A percentile compares a stretch with the other conserved stretches of the same genome.
Evolutionary conservation across 2,329 filamentous ascomycete genomes (phyloP).

Genomic region (Albophoma yamanashiensis): DNA sequence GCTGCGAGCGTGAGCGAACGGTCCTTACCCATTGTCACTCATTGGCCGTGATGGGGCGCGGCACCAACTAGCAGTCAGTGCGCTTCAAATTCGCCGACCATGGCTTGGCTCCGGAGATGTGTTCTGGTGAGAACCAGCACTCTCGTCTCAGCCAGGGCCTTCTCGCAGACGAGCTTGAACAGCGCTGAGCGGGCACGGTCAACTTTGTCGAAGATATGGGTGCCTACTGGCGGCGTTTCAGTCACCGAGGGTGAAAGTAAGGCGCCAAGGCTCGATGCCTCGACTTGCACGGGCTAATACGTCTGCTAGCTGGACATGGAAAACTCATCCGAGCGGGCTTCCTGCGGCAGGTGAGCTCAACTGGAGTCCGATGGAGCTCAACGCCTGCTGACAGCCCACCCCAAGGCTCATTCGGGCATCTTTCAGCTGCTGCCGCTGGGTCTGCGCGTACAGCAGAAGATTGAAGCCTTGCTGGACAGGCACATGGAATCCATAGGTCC

Average conservation of each 20-base stretch:
- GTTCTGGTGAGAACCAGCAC: conserved; percentile 2
- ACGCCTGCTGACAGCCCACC: neutral
- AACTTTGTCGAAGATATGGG: conserved; percentile 64
- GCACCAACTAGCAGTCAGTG: neutral
- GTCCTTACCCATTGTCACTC: neutral
- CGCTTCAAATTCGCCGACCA: conserved; percentile 9
- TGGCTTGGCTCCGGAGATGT: conserved; percentile 5
- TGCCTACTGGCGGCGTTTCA: conserved; percentile 61
- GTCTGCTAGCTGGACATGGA: conserved; percentile 45
- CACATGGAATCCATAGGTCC: conserved; percentile 71
- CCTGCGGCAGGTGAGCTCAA: conserved; percentile 51
- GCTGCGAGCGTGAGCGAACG: neutral
- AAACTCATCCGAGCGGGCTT: conserved; percentile 63
- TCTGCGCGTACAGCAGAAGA: conserved; percentile 75
- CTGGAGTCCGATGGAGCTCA: neutral
- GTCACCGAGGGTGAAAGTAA: conserved; percentile 43
- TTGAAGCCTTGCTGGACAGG: conserved; percentile 76
- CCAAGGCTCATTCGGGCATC: conserved; percentile 71
- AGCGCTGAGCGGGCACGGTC: conserved; percentile 22
- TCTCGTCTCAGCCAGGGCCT: conserved; percentile 8
- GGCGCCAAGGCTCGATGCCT: conserved; percentile 5
- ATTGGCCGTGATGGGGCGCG: neutral
- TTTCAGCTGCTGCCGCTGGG: conserved; percentile 90
- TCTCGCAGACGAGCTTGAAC: conserved; percentile 15
- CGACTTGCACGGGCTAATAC: neutral